These are phyloP conservation scores for Candida krabiensis DNA, from an alignment of 805 yeast genomes.

Conservation along the genomic window DNA sequence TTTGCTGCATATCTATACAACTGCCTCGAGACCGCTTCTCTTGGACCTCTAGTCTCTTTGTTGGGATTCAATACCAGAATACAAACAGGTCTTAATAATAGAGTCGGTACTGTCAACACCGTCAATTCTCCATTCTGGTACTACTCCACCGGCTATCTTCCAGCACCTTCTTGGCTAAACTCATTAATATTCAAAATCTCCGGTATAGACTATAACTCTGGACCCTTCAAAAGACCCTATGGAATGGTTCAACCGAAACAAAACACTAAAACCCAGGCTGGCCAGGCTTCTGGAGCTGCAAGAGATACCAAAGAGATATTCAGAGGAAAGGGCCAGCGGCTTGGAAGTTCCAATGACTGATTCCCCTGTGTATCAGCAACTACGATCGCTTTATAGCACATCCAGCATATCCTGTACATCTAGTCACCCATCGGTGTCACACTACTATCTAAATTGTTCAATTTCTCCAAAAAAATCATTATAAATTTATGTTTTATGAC, in stretches of 20 bases:
- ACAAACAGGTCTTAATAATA: conserved; percentile 19
- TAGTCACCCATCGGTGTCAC: no score
- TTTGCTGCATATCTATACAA: conserved; percentile 58
- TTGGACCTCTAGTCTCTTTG: conserved; percentile 42
- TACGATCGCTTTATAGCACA: no score
- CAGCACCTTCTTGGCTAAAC: conserved; percentile 52
- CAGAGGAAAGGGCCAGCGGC: conserved; percentile 40
- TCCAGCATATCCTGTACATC: no score
- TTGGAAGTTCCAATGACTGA: conserved; percentile 27
- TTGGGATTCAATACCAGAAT: conserved; percentile 31
- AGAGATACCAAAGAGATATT: no score
- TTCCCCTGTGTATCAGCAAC: no score
- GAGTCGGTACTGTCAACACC: conserved; percentile 33
- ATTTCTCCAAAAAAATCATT: no score
- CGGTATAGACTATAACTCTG: conserved; percentile 32
- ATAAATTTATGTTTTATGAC: no score
- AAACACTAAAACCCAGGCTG: conserved; percentile 8
- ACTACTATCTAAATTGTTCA: no score
- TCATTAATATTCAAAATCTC: conserved; percentile 28
- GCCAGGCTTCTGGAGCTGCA: conserved; percentile 11
- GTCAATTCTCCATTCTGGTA: conserved; percentile 33
- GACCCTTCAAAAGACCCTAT: conserved; percentile 27
- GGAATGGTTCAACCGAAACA: conserved; percentile 20
- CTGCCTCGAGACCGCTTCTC: conserved; percentile 60
- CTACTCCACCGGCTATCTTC: conserved; percentile 53